Percentiles rank a stretch among this genome's conserved stretches.
These are phyloP conservation scores for Sugiyamaella pinicola DNA, from an alignment of 1,139 yeast genomes.

Conservation along the genomic window DNA sequence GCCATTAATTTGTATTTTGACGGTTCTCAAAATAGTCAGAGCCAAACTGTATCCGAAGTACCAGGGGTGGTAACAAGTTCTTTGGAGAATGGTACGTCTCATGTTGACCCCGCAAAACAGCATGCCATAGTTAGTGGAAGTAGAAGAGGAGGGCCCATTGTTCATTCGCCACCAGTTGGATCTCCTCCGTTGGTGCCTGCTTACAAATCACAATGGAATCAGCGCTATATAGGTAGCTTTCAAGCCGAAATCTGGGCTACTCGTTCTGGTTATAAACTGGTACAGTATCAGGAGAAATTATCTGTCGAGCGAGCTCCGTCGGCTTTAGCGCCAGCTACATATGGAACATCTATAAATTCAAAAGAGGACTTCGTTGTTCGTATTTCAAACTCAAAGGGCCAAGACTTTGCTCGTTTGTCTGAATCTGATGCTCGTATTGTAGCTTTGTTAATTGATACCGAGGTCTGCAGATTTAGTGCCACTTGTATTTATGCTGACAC, in stretches of 20 bases:
- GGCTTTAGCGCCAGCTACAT: slow-evolving; percentile 20
- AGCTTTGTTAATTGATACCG: slow-evolving; percentile 63
- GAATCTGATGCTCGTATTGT: slow-evolving; percentile 71
- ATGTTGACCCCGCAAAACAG: too few species aligned
- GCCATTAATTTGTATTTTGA: slow-evolving; percentile 41
- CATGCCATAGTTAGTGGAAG: too few species aligned
- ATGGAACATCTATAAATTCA: slow-evolving; percentile 17
- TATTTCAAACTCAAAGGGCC: slow-evolving; percentile 37
- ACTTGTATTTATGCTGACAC: slow-evolving; percentile 61
- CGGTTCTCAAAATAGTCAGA: slow-evolving; percentile 5
- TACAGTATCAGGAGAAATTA: slow-evolving; percentile 54
- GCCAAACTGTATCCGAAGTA: neutral
- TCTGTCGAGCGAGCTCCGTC: slow-evolving; percentile 40
- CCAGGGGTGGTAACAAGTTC: neutral
- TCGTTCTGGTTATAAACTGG: slow-evolving; percentile 61
- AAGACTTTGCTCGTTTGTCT: slow-evolving; percentile 79
- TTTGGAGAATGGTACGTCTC: too few species aligned
- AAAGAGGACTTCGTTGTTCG: slow-evolving; percentile 42
- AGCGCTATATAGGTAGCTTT: slow-evolving; percentile 64
- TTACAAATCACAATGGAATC: slow-evolving; percentile 28
- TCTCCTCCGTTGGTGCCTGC: slow-evolving; percentile 7
- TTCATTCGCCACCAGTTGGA: neutral
- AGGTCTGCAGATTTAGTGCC: slow-evolving; percentile 58
- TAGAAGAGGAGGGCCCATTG: neutral
- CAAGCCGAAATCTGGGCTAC: slow-evolving; percentile 84